Evolutionary conservation across 2,329 filamentous ascomycete species (phyloP).

Genomic region (Neonectria sp.): DNA sequence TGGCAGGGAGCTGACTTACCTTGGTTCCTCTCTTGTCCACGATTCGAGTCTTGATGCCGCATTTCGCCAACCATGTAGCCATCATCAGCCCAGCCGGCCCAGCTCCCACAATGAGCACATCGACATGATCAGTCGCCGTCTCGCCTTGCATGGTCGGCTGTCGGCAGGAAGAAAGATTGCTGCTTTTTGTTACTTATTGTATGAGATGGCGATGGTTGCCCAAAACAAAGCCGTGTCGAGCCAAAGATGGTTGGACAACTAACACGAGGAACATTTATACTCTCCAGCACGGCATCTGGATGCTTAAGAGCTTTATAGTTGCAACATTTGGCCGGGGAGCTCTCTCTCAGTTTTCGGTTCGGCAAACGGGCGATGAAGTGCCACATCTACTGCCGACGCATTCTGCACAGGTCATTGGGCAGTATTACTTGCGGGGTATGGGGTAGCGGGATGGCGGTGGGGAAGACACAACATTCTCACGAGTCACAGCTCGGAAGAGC

Average conservation of each 20-base stretch:
- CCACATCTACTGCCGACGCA: background rate
- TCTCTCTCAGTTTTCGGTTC: background rate
- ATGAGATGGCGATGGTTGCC: background rate
- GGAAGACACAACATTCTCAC: background rate
- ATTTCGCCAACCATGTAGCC: conserved; percentile 37
- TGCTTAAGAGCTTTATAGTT: background rate
- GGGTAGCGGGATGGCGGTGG: background rate
- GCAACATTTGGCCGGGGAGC: too few relatives aligned
- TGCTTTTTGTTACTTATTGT: too few relatives aligned
- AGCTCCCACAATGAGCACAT: conserved; percentile 32
- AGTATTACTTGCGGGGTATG: conserved; percentile 1
- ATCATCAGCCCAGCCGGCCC: conserved; percentile 37
- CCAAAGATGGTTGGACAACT: background rate
- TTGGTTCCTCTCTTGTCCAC: conserved; percentile 36
- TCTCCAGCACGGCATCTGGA: background rate
- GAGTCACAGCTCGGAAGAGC: conserved; percentile 1
- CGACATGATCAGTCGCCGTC: conserved; percentile 20
- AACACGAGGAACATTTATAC: background rate
- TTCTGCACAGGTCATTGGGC: background rate
- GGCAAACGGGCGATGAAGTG: conserved; percentile 2
- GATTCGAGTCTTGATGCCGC: conserved; percentile 37
- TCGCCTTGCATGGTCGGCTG: conserved; percentile 12
- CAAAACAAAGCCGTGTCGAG: too few relatives aligned
- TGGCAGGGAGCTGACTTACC: background rate
- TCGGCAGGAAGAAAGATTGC: background rate